Conservation (phyloP, 768 basidiomycete species). For the Russula sp. region DNA sequence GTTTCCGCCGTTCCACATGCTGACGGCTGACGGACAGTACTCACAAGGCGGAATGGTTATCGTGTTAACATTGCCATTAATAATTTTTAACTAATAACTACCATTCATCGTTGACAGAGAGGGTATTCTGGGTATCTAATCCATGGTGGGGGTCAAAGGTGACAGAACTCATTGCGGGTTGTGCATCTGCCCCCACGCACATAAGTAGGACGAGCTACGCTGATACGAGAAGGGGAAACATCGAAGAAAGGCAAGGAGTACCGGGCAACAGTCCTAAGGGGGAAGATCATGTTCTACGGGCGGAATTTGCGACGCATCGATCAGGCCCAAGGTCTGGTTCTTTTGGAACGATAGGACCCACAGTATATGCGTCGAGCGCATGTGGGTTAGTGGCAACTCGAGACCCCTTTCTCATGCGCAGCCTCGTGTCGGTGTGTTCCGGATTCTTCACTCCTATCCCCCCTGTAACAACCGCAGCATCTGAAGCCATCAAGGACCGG, state of each 20-base stretch:
- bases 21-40: too few species aligned
- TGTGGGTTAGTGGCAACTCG: background rate
- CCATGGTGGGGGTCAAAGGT: background rate
- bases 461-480: background rate
- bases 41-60: too few species aligned
- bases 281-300: background rate
- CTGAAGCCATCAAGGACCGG: background rate
- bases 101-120: too few species aligned
- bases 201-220: background rate
- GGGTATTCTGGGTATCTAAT: too few species aligned
- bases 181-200: background rate
- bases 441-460: background rate
- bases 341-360: background rate
- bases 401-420: background rate
- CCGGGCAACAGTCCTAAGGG: background rate
- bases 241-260: background rate
- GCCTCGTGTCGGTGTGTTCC: background rate
- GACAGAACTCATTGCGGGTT: background rate
- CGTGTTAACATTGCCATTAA: too few species aligned
- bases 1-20: background rate
- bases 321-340: background rate
- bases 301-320: background rate
- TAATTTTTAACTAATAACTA: too few species aligned
- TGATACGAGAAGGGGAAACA: background rate
- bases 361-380: background rate